A percentile compares a stretch with the other conserved stretches of the same genome.
These are phyloP conservation scores for Ogataea nakhonphanomensis DNA, from an alignment of 805 yeast species.

Conservation along the genomic window DNA sequence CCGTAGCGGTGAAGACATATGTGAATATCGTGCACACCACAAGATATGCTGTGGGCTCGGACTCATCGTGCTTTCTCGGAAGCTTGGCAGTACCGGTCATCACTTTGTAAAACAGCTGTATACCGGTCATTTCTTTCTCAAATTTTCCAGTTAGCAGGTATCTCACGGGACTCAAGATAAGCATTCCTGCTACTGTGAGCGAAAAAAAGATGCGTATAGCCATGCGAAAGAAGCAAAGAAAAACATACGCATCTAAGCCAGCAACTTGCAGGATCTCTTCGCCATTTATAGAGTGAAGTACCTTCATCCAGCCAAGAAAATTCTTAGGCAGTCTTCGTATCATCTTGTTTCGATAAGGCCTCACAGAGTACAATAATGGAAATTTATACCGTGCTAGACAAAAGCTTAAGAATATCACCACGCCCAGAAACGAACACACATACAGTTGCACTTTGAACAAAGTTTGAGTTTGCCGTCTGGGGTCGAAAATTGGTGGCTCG, in stretches of 20 bases:
- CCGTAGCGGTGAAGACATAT: constrained; percentile 48
- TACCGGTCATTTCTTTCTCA: constrained; percentile 31
- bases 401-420: constrained; percentile 43
- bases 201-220: constrained; percentile 43
- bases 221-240: constrained; percentile 56
- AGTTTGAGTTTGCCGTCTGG: constrained; percentile 44
- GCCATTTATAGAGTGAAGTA: constrained; percentile 43
- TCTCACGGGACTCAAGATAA: constrained; percentile 50
- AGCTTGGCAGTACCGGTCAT: constrained; percentile 8
- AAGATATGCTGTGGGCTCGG: constrained; percentile 35
- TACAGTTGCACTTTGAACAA: constrained; percentile 54
- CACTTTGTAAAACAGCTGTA: constrained; percentile 6
- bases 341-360: constrained; percentile 46
- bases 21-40: constrained; percentile 57
- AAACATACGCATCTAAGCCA: constrained; percentile 57
- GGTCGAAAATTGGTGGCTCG: constrained; percentile 41
- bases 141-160: constrained; percentile 49
- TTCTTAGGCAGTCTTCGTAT: constrained; percentile 45
- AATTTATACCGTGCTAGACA: constrained; percentile 50
- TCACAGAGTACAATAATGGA: constrained; percentile 55
- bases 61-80: constrained; percentile 21
- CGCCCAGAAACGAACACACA: constrained; percentile 47
- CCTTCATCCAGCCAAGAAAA: constrained; percentile 52
- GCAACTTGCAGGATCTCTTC: constrained; percentile 53
- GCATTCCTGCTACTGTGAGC: constrained; percentile 44